Evolutionary conservation across 2,329 filamentous ascomycete species (phyloP).

Genomic region (Teratosphaeria gauchensis): DNA sequence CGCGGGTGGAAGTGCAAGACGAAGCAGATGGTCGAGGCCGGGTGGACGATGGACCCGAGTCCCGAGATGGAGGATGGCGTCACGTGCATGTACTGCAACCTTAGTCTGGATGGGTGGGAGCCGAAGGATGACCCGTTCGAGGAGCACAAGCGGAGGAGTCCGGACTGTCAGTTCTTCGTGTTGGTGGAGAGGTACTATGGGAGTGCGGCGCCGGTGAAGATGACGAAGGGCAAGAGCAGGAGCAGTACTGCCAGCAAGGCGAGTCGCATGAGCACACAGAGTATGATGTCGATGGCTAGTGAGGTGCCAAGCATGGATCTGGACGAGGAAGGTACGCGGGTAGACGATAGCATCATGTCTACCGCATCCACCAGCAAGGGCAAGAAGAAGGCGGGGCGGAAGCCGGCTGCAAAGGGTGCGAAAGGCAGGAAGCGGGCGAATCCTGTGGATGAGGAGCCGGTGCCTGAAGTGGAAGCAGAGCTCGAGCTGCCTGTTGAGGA

Average conservation of each 20-base stretch:
- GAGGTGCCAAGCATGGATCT: not conserved
- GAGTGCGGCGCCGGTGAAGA: slow-evolving; percentile 14
- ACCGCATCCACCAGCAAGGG: slow-evolving; percentile 32
- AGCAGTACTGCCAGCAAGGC: slow-evolving; percentile 60
- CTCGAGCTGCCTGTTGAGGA: not conserved
- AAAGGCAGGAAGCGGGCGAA: slow-evolving; percentile 20
- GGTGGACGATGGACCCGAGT: slow-evolving; percentile 89
- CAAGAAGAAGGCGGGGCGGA: slow-evolving; percentile 27
- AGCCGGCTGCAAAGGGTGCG: slow-evolving; percentile 41
- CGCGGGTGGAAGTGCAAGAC: slow-evolving; percentile 82
- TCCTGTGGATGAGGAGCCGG: slow-evolving; percentile 4
- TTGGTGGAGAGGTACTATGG: slow-evolving; percentile 44
- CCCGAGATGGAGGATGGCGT: slow-evolving; percentile 72
- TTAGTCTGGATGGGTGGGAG: slow-evolving; percentile 92
- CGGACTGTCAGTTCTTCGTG: slow-evolving; percentile 73
- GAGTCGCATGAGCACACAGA: slow-evolving; percentile 36
- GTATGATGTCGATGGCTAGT: slow-evolving; percentile 13
- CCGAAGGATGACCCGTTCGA: slow-evolving; percentile 82
- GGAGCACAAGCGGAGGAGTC: slow-evolving; percentile 72
- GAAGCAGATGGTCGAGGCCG: slow-evolving; percentile 83
- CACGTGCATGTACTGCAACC: slow-evolving; percentile 80
- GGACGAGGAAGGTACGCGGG: slow-evolving; percentile 18
- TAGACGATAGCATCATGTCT: slow-evolving; percentile 50
- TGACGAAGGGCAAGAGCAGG: slow-evolving; percentile 19
- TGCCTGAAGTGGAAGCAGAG: not conserved